Conservation (phyloP, 306 rosid species). For the Trifolium subterraneum region DNA sequence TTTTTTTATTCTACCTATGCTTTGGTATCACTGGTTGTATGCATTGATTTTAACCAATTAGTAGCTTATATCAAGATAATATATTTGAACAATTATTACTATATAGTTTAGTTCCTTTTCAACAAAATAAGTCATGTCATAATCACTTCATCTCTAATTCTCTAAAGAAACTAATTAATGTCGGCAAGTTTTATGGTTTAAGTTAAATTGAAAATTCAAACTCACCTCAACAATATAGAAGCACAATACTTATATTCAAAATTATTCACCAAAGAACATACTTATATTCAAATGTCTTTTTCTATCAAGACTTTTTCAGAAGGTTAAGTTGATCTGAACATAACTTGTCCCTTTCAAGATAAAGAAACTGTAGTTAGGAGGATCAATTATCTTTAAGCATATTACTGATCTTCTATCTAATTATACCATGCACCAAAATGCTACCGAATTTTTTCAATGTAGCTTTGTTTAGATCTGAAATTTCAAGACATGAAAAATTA, state of each 20-base stretch:
- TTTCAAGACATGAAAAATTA: neutral
- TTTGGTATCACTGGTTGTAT: constrained; percentile 39
- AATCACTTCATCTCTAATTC: constrained; percentile 21
- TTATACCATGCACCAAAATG: neutral
- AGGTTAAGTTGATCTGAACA: neutral
- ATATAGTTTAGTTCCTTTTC: constrained; percentile 26
- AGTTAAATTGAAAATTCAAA: neutral
- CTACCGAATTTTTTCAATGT: neutral
- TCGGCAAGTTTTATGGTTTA: constrained; percentile 14
- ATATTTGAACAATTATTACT: constrained; percentile 13
- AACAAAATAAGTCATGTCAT: constrained; percentile 33
- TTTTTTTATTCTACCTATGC: constrained; percentile 36
- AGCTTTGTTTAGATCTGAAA: neutral
- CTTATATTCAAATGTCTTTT: constrained; percentile 1
- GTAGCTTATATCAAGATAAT: neutral
- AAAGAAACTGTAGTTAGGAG: neutral
- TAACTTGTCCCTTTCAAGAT: neutral
- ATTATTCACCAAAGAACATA: no score
- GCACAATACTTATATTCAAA: neutral
- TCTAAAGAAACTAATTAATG: neutral
- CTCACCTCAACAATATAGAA: neutral
- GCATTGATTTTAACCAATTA: constrained; percentile 10
- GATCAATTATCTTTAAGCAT: constrained; percentile 2
- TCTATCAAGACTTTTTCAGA: neutral
- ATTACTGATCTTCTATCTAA: neutral